phyloP scores from a whole-genome alignment of 306 rosid species.

The Cajanus cajan region DNA sequence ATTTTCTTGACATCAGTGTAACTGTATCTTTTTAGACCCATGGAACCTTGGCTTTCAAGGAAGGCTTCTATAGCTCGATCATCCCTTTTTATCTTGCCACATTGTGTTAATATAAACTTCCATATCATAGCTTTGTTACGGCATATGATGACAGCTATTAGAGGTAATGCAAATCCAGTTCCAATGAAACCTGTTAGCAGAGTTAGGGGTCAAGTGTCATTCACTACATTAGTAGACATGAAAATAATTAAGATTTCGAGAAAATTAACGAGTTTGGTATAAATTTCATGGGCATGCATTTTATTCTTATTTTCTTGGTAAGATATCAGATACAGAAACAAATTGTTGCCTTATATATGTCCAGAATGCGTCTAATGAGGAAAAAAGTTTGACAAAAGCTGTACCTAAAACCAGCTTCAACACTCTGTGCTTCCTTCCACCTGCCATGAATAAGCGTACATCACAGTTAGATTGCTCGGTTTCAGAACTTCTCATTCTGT shows the following conservation, averaged over 20 bases:
- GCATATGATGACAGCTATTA: conserved; percentile 43
- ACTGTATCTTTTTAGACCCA: conserved; percentile 34
- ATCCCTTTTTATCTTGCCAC: conserved; percentile 10
- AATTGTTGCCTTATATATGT: neutral
- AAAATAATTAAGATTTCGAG: neutral
- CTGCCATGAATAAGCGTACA: conserved; percentile 20
- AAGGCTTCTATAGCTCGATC: conserved; percentile 36
- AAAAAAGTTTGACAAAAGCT: neutral
- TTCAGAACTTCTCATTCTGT: neutral
- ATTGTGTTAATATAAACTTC: conserved; percentile 22
- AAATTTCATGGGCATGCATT: neutral
- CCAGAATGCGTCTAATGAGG: neutral
- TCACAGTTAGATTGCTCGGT: neutral
- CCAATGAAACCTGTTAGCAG: conserved; percentile 36
- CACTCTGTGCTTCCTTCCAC: conserved; percentile 21
- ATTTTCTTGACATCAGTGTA: conserved; percentile 44
- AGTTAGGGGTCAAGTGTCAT: neutral
- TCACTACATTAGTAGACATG: neutral
- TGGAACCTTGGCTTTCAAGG: conserved; percentile 36
- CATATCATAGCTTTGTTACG: conserved; percentile 31
- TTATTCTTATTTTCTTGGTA: neutral
- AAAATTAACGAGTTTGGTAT: neutral
- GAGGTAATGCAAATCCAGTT: conserved; percentile 43
- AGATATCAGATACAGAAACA: neutral
- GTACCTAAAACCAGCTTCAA: conserved; percentile 42